Evolutionary conservation across 768 basidiomycete genomes (phyloP).

Genomic region (Bullera alba): DNA sequence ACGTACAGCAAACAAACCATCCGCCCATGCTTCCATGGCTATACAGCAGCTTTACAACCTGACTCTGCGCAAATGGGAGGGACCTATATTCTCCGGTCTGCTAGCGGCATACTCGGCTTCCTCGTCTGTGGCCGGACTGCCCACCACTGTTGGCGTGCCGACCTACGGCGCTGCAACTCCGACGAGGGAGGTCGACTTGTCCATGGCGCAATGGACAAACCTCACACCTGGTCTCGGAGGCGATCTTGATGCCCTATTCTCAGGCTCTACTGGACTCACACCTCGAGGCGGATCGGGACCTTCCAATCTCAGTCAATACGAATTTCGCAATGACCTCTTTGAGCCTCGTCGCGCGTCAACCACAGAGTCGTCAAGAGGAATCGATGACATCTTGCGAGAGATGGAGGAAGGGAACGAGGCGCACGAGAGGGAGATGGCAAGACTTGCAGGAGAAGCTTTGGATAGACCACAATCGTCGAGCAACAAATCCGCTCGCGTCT

Average conservation of each 20-base stretch:
- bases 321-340: neutral
- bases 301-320: neutral
- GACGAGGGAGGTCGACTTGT: slow-evolving; percentile 24
- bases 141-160: neutral
- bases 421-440: slow-evolving; percentile 5
- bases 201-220: slow-evolving; percentile 33
- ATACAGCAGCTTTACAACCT: slow-evolving; percentile 37
- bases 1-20: slow-evolving; percentile 21
- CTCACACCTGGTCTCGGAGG: slow-evolving; percentile 23
- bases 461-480: too few relatives aligned
- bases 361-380: slow-evolving; percentile 6
- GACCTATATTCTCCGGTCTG: slow-evolving; percentile 33
- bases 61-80: slow-evolving; percentile 35
- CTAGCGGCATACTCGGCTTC: slow-evolving; percentile 16
- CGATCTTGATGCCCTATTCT: slow-evolving; percentile 2
- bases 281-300: neutral
- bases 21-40: slow-evolving; percentile 21
- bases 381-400: slow-evolving; percentile 28
- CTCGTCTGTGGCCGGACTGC: neutral
- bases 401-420: slow-evolving; percentile 33
- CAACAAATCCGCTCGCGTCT: neutral
- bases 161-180: slow-evolving; percentile 25
- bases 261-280: neutral
- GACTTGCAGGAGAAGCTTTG: neutral
- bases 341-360: slow-evolving; percentile 2